Conservation (phyloP, 495 filamentous ascomycete genomes). For the Saxispiralis lemnorum region DNA sequence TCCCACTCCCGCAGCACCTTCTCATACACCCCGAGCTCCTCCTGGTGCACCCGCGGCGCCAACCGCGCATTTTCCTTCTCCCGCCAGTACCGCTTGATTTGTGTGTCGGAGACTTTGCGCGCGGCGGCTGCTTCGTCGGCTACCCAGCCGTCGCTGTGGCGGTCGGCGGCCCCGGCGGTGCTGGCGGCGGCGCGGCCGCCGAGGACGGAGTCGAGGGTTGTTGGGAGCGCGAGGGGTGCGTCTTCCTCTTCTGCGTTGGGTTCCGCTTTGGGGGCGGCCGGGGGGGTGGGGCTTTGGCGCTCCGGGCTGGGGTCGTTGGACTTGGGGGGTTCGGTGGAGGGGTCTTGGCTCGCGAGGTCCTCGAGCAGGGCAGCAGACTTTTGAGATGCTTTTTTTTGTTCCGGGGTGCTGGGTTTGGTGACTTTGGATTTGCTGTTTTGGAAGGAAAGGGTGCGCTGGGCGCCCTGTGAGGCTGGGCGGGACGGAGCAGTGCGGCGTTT, state of each 20-base stretch:
- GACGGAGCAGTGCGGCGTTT: constrained; percentile 40
- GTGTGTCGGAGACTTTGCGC: constrained; percentile 38
- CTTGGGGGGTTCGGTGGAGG: too few species aligned
- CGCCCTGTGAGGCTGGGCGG: constrained; percentile 23
- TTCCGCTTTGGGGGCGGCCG: constrained; percentile 32
- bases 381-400: constrained; percentile 27
- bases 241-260: constrained; percentile 20
- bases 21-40: constrained; percentile 52
- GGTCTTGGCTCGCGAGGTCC: constrained; percentile 9
- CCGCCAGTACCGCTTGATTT: constrained; percentile 58
- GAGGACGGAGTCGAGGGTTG: constrained; percentile 7
- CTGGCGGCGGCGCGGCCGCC: constrained; percentile 13
- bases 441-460: constrained; percentile 64
- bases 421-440: constrained; percentile 44
- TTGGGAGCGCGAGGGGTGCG: constrained; percentile 4
- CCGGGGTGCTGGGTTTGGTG: constrained; percentile 42
- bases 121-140: constrained; percentile 39
- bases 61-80: constrained; percentile 42
- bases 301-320: too few species aligned
- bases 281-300: constrained; percentile 24
- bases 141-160: constrained; percentile 27
- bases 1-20: constrained; percentile 82
- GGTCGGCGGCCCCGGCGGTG: constrained; percentile 13
- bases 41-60: constrained; percentile 52
- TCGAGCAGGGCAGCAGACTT: constrained; percentile 28